Conservation (phyloP, 148 eudicot genomes). For the Fagopyrum esculentum region DNA sequence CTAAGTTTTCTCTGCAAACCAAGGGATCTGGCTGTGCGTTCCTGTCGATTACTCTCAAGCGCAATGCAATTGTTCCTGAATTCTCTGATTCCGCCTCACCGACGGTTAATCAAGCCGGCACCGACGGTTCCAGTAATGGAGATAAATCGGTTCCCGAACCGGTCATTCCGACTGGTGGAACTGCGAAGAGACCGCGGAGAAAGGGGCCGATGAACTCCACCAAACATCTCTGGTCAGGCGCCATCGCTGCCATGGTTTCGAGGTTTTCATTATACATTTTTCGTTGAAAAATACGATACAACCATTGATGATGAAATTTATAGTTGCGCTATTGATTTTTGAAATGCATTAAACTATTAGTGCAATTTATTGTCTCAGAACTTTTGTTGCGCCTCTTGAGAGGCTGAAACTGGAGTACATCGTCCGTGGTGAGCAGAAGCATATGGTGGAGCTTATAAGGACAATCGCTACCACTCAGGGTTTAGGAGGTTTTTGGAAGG, state of each 20-base stretch:
- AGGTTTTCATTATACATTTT: conserved; percentile 31
- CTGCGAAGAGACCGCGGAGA: conserved; percentile 22
- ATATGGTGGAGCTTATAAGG: conserved; percentile 41
- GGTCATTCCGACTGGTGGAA: conserved; percentile 14
- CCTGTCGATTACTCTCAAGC: conserved; percentile 50
- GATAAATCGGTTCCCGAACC: background rate
- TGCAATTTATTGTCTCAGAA: conserved; percentile 35
- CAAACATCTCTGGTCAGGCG: conserved; percentile 92
- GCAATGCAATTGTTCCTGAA: conserved; percentile 20
- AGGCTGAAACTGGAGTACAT: conserved; percentile 72
- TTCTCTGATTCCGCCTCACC: background rate
- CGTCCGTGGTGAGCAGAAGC: conserved; percentile 59
- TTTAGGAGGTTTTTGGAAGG: conserved; percentile 67
- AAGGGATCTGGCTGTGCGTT: conserved; percentile 23
- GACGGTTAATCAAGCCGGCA: background rate
- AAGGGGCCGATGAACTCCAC: conserved; percentile 63
- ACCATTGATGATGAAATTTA: background rate
- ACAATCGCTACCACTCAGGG: conserved; percentile 49
- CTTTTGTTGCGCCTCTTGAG: conserved; percentile 66
- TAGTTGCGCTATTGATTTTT: background rate
- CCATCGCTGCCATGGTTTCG: conserved; percentile 90
- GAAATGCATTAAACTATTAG: background rate
- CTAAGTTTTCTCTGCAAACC: conserved; percentile 13
- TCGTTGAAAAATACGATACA: background rate
- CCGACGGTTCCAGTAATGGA: conserved; percentile 8